Base-by-base conservation (phyloP, 768 basidiomycete genomes). In the Wakefieldia striispora region DNA sequence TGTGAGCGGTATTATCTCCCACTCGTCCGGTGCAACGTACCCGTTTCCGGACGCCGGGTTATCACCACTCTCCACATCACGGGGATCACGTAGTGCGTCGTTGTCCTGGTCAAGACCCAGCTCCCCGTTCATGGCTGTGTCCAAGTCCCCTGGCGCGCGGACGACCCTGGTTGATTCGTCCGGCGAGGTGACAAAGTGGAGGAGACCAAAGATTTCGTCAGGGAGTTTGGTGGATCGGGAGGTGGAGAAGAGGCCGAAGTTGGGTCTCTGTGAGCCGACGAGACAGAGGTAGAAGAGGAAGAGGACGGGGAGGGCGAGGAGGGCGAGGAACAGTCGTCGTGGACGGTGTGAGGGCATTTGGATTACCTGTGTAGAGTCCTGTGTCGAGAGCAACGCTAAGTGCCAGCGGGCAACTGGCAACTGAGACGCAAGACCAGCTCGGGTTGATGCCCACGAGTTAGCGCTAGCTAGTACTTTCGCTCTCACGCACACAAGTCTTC, bases 151-250 rank as follows among this genome's bases (percentile, higher is more conserved):
- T 0, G 40, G 33, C 4, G 38, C 24, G 23, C 3, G 33, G 29
- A 64, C 11, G n/a, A 57, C 39, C 0, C 64, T 50, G 17, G 43
- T 53, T 26, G 54, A 49, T 17, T 65, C 64, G 35, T 58, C 57
- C 6, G 64, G 55, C 26, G 76, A 73, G 0, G 81, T 80, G 26
- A 84, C 78, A 37, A 89, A 74, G 58, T 85, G 76, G 26, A 89
- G 70, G n/a, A 90, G 70, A 0, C 85, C 88, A 46, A 82, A 86
- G 23, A 89, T 80, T 65, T 90, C 88, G 44, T 78, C 72, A 40
- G 61, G 69, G 31, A 61, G 53, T 47, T 71, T 68, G 54, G 75
- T 58, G 36, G 76, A 61, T 51, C 73, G 65, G 40, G 78, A 62
- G 46, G 64, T 72, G 27, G 73, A 36, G 67, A 75, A 55, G 72